phyloP scores from a whole-genome alignment of 2,329 filamentous ascomycete genomes.

The Tolypocladium tundrense region DNA sequence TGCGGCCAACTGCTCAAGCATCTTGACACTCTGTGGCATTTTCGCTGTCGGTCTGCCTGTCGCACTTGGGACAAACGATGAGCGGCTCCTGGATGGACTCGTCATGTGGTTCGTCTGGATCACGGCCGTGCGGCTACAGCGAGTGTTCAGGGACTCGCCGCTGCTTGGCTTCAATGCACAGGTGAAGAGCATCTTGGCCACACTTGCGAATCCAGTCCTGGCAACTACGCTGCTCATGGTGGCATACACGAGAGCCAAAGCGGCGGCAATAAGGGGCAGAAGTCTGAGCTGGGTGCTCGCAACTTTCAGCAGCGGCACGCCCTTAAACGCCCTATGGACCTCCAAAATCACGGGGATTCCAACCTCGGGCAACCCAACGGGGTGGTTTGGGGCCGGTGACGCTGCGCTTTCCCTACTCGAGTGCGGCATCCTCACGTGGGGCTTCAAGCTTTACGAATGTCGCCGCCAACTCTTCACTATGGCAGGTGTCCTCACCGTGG shows the following conservation, averaged over 20 bases:
- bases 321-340: conserved; percentile 25
- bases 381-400: conserved; percentile 36
- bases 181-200: conserved; percentile 22
- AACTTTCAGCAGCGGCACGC: conserved; percentile 22
- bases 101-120: conserved; percentile 41
- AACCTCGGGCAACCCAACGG: conserved; percentile 7
- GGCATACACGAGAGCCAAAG: conserved; percentile 31
- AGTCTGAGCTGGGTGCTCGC: conserved; percentile 18
- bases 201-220: conserved; percentile 37
- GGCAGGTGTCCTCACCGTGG: conserved; percentile 27
- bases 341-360: conserved; percentile 3
- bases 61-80: conserved; percentile 18
- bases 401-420: conserved; percentile 37
- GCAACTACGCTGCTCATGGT: conserved; percentile 33
- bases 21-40: conserved; percentile 20
- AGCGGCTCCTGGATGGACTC: conserved; percentile 33
- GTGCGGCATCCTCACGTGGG: conserved; percentile 41
- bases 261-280: conserved; percentile 14
- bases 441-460: conserved; percentile 42
- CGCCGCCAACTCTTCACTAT: conserved; percentile 33
- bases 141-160: conserved; percentile 17
- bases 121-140: conserved; percentile 26
- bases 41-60: conserved; percentile 31
- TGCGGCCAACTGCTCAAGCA: conserved; percentile 12
- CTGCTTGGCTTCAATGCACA: conserved; percentile 3